Evolutionary conservation across 108 stramenopile species (phyloP).

Genomic region (Skeletonema menzelii): DNA sequence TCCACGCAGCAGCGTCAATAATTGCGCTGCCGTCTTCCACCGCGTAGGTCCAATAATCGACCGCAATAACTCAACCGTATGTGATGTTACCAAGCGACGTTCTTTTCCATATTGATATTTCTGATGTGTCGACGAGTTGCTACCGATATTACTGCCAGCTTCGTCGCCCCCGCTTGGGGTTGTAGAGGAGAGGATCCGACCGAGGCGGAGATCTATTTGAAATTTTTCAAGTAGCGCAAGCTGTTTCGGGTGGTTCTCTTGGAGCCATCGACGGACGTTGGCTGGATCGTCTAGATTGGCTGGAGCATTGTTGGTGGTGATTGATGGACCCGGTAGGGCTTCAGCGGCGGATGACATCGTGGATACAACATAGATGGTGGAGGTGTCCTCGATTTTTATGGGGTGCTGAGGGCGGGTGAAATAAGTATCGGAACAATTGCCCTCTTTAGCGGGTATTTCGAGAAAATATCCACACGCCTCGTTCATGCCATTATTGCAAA

Average conservation of each 20-base stretch:
- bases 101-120: conserved; percentile 46
- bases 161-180: background rate
- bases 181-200: conserved; percentile 52
- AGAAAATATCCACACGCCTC: background rate
- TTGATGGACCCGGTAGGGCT: background rate
- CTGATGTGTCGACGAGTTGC: conserved; percentile 12
- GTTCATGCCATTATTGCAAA: too few species aligned
- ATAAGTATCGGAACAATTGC: background rate
- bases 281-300: conserved; percentile 42
- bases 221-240: conserved; percentile 72
- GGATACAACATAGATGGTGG: too few species aligned
- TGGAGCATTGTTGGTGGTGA: background rate
- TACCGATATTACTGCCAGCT: conserved; percentile 4
- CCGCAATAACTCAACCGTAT: conserved; percentile 79
- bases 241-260: conserved; percentile 56
- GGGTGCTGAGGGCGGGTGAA: too few species aligned
- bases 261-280: conserved; percentile 59
- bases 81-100: conserved; percentile 57
- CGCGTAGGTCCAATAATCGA: conserved; percentile 79
- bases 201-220: conserved; percentile 73
- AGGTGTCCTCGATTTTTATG: background rate
- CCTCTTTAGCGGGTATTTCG: background rate
- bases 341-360: background rate
- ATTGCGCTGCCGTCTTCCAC: conserved; percentile 78
- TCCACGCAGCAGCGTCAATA: conserved; percentile 69